Base-by-base conservation (phyloP, 1,284 basidiomycete genomes). In the Butyriboletus appendiculatus region DNA sequence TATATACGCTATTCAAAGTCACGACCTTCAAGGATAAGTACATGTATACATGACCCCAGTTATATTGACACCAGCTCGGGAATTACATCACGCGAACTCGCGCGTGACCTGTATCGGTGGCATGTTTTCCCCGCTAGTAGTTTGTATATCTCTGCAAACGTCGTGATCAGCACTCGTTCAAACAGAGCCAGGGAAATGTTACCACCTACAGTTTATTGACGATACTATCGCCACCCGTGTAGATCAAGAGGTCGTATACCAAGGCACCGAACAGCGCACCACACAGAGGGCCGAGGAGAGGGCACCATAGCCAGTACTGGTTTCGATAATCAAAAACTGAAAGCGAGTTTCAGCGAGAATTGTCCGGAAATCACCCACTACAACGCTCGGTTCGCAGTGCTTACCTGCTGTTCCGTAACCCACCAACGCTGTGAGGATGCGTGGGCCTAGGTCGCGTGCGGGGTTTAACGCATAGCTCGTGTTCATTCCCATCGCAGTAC, bases 281-380 rank as follows among this genome's bases (percentile, higher is more conserved):
- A 14, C 78, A 56, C 56, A 85, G 75, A 2, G 84, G 79, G 1
- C 72, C 84, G 38, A 87, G 69, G 18, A 86, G 62, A 16, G 85
- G 82, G 58, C 83, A 84, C 88, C 88, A 90, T 10, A 88, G 56
- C 86, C 86, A 90, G 65, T 88, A 90, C 54, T 85, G 83, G 61
- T 75, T 76, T 50, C 76, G 69, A 61, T 73, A 75, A 16, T 71
- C 68, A 62, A 76, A 78, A 3, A 76, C 76, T 73, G 37, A 16
- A 33, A 15, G n/a, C 12, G 2, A 18, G 22, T 8, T 16, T 58
- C 48, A 33, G 48, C 22, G 20, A 9, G 15, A 37, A 52, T 11
- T 4, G 18, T 7, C 3, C 40, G 12, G 41, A 24, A 30, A 40
- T 4, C 22, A 15, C 9, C 45, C 16, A 16, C 14, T 7, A 34